Base-by-base conservation (phyloP, 2,329 filamentous ascomycete genomes). In the Aspergillus jensenii region DNA sequence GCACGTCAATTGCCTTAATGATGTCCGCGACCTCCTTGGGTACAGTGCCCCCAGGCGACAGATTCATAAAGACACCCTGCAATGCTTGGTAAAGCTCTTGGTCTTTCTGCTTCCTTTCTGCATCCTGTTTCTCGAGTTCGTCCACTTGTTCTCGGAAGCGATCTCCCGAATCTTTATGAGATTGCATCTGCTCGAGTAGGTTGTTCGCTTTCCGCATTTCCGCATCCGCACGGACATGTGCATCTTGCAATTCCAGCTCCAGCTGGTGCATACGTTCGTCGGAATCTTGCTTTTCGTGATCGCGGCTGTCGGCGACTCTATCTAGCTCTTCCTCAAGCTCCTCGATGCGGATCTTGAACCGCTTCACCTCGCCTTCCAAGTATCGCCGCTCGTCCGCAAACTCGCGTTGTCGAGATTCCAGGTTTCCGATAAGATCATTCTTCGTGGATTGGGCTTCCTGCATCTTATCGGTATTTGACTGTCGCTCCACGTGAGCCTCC, bases 301-400 rank as follows among this genome's bases (percentile, higher is more conserved):
- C 91, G 44, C 90, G 85, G 41, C 90, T 92, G 66, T 91, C 91
- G 43, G 91, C 83, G 55, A 93, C 85, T 59, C 91, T 84, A 66
- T 97, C 93, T 52, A 98, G 85, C 69, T 96, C 93, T 67, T 97
- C 93, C 74, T 99, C 95, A 6, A 90, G 84, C 65, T 98, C 91
- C 70, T 98, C 95, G 0, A 95, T 80, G 52, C 88, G 89, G 54
- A 87, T 81, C 68, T 89, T 93, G 57, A 93, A 83, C 14, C 84
- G 83, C 65, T 87, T 88, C 57, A 95, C 87, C 71, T 98, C 93
- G 15, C 85, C 82, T 65, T 96, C 90, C 0, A 98, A 80, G 9
- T 87, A 89, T 68, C 90, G 91, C 40, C 95, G 86, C 74, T 98
- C 93, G 50, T 88, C 87, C 37, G 90, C 82, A 65, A 96, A 97